These are phyloP conservation scores for Acorus gramineus DNA, from an alignment of 106 monocot genomes.

Conservation along the genomic window DNA sequence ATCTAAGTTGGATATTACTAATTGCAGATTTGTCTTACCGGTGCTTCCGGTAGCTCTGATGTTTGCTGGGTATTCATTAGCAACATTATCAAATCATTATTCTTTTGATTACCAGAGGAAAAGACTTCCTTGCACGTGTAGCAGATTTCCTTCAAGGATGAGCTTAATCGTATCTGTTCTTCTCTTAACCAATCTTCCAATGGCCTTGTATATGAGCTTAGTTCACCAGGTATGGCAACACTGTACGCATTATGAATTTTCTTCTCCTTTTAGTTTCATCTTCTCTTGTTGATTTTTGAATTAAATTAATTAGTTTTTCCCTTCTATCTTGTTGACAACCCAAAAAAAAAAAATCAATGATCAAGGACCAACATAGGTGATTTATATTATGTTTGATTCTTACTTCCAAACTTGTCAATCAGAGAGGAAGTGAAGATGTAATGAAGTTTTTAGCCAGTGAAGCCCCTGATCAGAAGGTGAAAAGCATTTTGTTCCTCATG, in stretches of 20 bases:
- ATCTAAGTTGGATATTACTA: not conserved
- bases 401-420: slow-evolving; percentile 28
- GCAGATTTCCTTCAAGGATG: slow-evolving; percentile 20
- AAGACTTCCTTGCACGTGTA: not conserved
- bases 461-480: slow-evolving; percentile 55
- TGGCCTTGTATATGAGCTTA: slow-evolving; percentile 87
- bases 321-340: not conserved
- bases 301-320: not conserved
- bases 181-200: slow-evolving; percentile 66
- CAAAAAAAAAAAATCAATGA: no score
- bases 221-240: slow-evolving; percentile 67
- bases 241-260: not conserved
- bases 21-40: slow-evolving; percentile 86
- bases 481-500: slow-evolving; percentile 73
- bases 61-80: slow-evolving; percentile 82
- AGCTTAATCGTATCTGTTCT: slow-evolving; percentile 50
- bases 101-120: slow-evolving; percentile 3
- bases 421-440: slow-evolving; percentile 98
- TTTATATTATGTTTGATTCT: slow-evolving; percentile 6
- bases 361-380: not conserved
- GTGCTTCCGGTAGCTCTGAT: slow-evolving; percentile 84
- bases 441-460: slow-evolving; percentile 82
- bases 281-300: not conserved
- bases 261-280: not conserved
- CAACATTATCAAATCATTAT: slow-evolving; percentile 25